These are phyloP conservation scores for Pestalotiopsis sp. DNA, from an alignment of 2,329 filamentous ascomycete species.

Conservation along the genomic window DNA sequence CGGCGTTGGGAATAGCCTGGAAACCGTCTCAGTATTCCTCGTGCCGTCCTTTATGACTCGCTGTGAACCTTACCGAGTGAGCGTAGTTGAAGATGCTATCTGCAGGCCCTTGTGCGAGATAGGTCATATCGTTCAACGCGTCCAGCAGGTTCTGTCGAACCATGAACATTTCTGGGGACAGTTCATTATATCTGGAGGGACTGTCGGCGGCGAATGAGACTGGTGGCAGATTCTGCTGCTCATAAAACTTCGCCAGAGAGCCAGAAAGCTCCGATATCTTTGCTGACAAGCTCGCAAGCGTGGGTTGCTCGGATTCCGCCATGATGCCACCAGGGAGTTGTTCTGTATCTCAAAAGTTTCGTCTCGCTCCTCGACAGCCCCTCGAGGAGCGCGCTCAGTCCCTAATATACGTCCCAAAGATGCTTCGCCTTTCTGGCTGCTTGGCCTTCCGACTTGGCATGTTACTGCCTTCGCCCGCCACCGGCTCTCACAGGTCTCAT, in stretches of 20 bases:
- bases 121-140: constrained; percentile 47
- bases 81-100: constrained; percentile 51
- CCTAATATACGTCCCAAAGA: not conserved
- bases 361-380: not conserved
- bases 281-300: constrained; percentile 45
- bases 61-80: constrained; percentile 36
- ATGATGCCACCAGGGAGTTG: constrained; percentile 24
- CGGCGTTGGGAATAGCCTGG: constrained; percentile 46
- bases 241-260: constrained; percentile 41
- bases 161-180: constrained; percentile 46
- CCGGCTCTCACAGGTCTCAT: not conserved
- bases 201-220: constrained; percentile 48
- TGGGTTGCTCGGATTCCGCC: constrained; percentile 33
- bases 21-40: not conserved
- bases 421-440: not conserved
- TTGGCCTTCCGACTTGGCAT: not conserved
- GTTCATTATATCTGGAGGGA: constrained; percentile 41
- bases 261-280: constrained; percentile 47
- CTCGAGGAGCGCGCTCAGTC: not conserved
- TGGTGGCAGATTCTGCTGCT: constrained; percentile 43
- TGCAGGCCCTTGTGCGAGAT: constrained; percentile 49
- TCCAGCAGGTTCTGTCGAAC: constrained; percentile 47
- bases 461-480: not conserved
- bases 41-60: not conserved
- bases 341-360: not conserved